phyloP scores from a whole-genome alignment of 1,284 basidiomycete genomes.

The Moesziomyces sp. region DNA sequence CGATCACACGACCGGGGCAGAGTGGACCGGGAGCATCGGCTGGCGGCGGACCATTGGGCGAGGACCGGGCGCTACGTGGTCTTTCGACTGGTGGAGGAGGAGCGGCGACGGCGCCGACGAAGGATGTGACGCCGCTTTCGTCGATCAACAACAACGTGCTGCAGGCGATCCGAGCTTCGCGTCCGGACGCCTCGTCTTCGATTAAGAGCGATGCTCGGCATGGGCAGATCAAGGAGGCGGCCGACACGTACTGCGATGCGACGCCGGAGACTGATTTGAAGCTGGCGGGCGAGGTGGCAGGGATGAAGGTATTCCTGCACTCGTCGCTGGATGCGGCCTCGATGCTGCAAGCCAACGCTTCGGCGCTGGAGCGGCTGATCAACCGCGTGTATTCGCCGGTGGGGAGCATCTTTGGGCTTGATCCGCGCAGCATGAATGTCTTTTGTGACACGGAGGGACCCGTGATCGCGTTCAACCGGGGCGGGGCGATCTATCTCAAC shows the following conservation, averaged over 20 bases:
- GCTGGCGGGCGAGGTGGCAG: conserved; percentile 67
- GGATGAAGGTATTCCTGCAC: conserved; percentile 68
- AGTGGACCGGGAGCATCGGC: conserved; percentile 13
- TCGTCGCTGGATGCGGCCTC: conserved; percentile 53
- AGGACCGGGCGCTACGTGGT: conserved; percentile 29
- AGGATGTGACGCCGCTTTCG: conserved; percentile 62
- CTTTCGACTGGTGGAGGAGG: conserved; percentile 5
- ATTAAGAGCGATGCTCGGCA: conserved; percentile 66
- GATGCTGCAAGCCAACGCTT: conserved; percentile 61
- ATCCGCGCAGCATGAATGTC: conserved; percentile 79
- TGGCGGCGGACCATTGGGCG: conserved; percentile 31
- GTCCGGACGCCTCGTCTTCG: conserved; percentile 65
- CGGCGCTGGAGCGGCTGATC: conserved; percentile 66
- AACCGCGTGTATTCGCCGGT: conserved; percentile 65
- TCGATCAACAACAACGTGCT: conserved; percentile 67
- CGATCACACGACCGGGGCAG: conserved; percentile 43
- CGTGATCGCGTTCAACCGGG: conserved; percentile 91
- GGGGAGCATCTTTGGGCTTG: conserved; percentile 67
- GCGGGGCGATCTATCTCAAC: conserved; percentile 89
- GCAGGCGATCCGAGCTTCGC: conserved; percentile 67
- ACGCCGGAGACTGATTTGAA: conserved; percentile 66
- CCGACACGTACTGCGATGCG: conserved; percentile 68
- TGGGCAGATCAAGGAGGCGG: conserved; percentile 68
- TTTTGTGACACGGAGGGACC: conserved; percentile 86
- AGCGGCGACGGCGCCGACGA: conserved; percentile 41